These are phyloP conservation scores for Neoascochyta sp. DNA, from an alignment of 2,329 filamentous ascomycete species.

Conservation along the genomic window DNA sequence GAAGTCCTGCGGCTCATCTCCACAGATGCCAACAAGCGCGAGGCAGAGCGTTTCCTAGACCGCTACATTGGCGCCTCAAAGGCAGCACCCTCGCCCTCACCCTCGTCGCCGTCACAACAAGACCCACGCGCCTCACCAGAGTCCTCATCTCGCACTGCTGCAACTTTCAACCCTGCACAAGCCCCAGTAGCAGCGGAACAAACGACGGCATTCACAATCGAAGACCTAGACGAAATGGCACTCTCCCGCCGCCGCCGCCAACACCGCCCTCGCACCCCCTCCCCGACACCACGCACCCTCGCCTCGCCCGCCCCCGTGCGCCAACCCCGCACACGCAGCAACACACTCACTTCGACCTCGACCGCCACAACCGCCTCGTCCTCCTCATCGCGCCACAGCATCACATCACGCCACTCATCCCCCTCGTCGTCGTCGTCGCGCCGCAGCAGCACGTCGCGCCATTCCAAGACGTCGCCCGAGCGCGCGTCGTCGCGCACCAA, in stretches of 20 bases:
- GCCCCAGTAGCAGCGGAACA: slow-evolving; percentile 1
- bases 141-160: no score
- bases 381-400: slow-evolving; percentile 5
- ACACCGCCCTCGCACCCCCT: slow-evolving; percentile 1
- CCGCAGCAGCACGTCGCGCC: slow-evolving; percentile 5
- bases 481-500: no score
- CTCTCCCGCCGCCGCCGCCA: slow-evolving; percentile 3
- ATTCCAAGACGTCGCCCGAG: slow-evolving; percentile 8
- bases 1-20: slow-evolving; percentile 19
- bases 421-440: slow-evolving; percentile 6
- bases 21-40: slow-evolving; percentile 21
- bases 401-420: slow-evolving; percentile 1
- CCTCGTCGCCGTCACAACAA: slow-evolving; percentile 3
- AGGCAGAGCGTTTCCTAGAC: slow-evolving; percentile 21
- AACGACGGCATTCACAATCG: slow-evolving; percentile 1
- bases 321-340: slow-evolving; percentile 19
- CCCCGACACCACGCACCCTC: slow-evolving; percentile 2
- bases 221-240: slow-evolving; percentile 5
- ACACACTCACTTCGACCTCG: slow-evolving; percentile 20
- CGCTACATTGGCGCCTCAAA: slow-evolving; percentile 13
- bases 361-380: slow-evolving; percentile 11
- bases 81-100: no score
- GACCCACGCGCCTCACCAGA: slow-evolving; percentile 1
- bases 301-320: slow-evolving; percentile 7
- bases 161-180: no score